Conservation (phyloP, 345 rosid genomes). For the Bruguiera gymnorhiza region DNA sequence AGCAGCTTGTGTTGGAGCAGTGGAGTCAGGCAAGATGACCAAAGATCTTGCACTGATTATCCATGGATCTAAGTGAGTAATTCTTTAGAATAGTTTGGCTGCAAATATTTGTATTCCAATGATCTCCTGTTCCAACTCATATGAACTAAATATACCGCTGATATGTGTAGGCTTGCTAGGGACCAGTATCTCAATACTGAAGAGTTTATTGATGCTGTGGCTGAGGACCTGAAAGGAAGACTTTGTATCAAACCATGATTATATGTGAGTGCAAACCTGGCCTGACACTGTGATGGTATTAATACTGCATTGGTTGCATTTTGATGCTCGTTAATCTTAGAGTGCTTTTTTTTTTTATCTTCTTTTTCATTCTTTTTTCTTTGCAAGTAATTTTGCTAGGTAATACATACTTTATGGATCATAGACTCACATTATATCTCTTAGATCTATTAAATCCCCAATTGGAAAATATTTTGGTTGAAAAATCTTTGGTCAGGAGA, state of each 20-base stretch:
- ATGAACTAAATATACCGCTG: not conserved
- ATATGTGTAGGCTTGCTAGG: constrained; percentile 56
- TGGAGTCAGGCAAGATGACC: constrained; percentile 98
- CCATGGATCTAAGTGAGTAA: constrained; percentile 73
- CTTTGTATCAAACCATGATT: constrained; percentile 42
- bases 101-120: not conserved
- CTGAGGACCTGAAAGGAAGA: constrained; percentile 58
- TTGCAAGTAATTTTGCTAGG: no score
- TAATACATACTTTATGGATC: no score
- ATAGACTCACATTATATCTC: no score
- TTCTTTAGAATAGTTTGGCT: not conserved
- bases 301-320: not conserved
- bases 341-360: no score
- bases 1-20: constrained; percentile 80
- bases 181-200: constrained; percentile 80
- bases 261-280: constrained; percentile 3
- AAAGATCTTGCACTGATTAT: constrained; percentile 91
- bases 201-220: constrained; percentile 97
- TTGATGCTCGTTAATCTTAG: no score
- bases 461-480: no score
- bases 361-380: no score
- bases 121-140: not conserved
- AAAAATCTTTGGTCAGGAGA: no score
- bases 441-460: no score
- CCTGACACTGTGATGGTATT: not conserved